phyloP scores from a whole-genome alignment of 2,329 filamentous ascomycete species.

The Didymella sp. region DNA sequence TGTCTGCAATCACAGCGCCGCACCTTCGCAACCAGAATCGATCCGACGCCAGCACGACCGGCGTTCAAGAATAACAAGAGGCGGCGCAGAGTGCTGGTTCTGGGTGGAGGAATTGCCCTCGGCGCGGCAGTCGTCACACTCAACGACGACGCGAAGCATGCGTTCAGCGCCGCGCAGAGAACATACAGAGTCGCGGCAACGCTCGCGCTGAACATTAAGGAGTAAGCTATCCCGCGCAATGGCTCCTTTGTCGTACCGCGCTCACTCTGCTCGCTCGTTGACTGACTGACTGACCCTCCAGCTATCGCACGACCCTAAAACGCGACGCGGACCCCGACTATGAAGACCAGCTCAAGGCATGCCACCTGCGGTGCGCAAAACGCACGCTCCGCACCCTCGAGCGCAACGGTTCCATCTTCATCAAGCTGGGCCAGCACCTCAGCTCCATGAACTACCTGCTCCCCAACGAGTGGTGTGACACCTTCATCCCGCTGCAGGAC shows the following conservation, averaged over 20 bases:
- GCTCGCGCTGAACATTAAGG: constrained; percentile 83
- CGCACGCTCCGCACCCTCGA: constrained; percentile 87
- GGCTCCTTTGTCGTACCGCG: no score
- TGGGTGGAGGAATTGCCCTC: constrained; percentile 40
- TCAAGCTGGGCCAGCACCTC: constrained; percentile 95
- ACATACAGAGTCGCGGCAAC: constrained; percentile 79
- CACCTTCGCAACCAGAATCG: constrained; percentile 5
- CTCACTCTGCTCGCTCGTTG: background rate
- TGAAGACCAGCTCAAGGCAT: constrained; percentile 74
- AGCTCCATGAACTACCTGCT: constrained; percentile 96
- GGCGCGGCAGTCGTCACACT: constrained; percentile 58
- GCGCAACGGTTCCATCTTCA: constrained; percentile 97
- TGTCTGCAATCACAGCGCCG: constrained; percentile 41
- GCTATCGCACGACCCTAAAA: constrained; percentile 87
- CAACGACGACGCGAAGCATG: constrained; percentile 74
- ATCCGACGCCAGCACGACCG: background rate
- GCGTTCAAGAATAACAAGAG: constrained; percentile 29
- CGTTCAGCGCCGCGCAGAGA: constrained; percentile 76
- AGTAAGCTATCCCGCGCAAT: constrained; percentile 61
- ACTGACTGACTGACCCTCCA: constrained; percentile 48
- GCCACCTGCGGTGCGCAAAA: constrained; percentile 90
- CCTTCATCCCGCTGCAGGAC: constrained; percentile 95
- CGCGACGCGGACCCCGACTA: constrained; percentile 70
- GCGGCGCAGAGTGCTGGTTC: constrained; percentile 36
- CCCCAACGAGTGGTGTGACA: constrained; percentile 89